Evolutionary conservation across 495 filamentous ascomycete genomes (phyloP), one percentile per base, ranked within the genome.

Genomic region (Amniculicola lignicola): DNA sequence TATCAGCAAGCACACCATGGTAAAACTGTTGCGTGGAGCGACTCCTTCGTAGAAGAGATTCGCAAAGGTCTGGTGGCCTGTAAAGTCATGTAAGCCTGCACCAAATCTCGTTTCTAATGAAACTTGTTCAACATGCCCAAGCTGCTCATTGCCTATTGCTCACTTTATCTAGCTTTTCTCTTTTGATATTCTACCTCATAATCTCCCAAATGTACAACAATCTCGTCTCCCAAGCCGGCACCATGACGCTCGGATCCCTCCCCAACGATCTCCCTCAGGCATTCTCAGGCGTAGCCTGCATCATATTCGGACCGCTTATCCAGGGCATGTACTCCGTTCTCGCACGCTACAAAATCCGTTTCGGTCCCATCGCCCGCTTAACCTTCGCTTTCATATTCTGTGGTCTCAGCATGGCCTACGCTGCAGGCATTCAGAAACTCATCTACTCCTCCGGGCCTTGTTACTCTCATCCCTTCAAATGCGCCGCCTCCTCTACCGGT

Each of bases 191-290:
- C 59, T 77, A 79, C 60, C 49, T 42, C 11, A 18, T 73, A 78
- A 57, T 80, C 78, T 60, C 80, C 1, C 43, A 71, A 57, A 70
- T 63, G 12, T 62, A 71, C 38, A 77, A 69, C 45, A 79, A 80
- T 40, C 28, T 80, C 29, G 73, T 80, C 57, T 79, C 79, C 0
- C 80, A 81, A 62, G 79, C 78, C 12, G 75, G 70, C 5, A 70
- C 76, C 21, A 80, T 80, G 75, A 57, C 70, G 23, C 71, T 70
- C 18, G 59, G 72, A 49, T 73, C 72, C 18, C 61, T 80, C n/a
- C 75, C 77, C 10, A 80, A 79, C 57, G 77, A 80, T 65, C 67
- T 75, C 44, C 67, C 79, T 28, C 54, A 69, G 44, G 61, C n/a
- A 62, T 74, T 15, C 70, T 72, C 39, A 55, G 59, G 3, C 61